Conservation (phyloP, 805 yeast genomes). For the Ascoidea asiatica region DNA sequence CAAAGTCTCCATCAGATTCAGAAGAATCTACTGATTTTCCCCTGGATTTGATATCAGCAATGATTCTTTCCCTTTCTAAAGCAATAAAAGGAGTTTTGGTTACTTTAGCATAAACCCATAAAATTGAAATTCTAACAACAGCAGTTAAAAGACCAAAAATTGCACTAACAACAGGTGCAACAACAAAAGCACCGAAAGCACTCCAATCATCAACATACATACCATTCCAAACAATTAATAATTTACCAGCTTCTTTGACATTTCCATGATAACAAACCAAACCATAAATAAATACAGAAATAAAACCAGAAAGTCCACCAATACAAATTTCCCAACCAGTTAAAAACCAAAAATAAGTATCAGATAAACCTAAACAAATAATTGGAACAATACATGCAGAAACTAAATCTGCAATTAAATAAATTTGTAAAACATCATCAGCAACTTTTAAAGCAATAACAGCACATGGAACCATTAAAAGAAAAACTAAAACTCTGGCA, state of each 20-base stretch:
- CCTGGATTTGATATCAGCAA: neutral
- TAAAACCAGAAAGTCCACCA: constrained; percentile 74
- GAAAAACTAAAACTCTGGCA: constrained; percentile 55
- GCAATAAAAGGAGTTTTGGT: constrained; percentile 30
- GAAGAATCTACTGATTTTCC: neutral
- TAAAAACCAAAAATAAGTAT: constrained; percentile 47
- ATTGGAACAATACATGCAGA: constrained; percentile 82
- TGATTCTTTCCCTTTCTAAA: constrained; percentile 22
- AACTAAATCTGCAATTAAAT: constrained; percentile 80
- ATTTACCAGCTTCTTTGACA: constrained; percentile 65
- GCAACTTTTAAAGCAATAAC: constrained; percentile 77
- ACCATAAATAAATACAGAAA: constrained; percentile 76
- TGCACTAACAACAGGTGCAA: constrained; percentile 76
- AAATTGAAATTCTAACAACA: constrained; percentile 28
- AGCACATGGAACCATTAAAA: constrained; percentile 76
- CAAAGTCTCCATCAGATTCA: no score
- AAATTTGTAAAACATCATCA: constrained; percentile 72
- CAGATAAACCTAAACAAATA: constrained; percentile 62
- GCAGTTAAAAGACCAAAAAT: constrained; percentile 40
- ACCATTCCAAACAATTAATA: constrained; percentile 69
- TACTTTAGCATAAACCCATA: constrained; percentile 20
- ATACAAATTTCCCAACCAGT: constrained; percentile 70
- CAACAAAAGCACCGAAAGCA: constrained; percentile 87
- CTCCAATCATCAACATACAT: constrained; percentile 81
- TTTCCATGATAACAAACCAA: constrained; percentile 51